Base-by-base conservation (phyloP, 2,329 filamentous ascomycete species). In the Cercospora sp. region DNA sequence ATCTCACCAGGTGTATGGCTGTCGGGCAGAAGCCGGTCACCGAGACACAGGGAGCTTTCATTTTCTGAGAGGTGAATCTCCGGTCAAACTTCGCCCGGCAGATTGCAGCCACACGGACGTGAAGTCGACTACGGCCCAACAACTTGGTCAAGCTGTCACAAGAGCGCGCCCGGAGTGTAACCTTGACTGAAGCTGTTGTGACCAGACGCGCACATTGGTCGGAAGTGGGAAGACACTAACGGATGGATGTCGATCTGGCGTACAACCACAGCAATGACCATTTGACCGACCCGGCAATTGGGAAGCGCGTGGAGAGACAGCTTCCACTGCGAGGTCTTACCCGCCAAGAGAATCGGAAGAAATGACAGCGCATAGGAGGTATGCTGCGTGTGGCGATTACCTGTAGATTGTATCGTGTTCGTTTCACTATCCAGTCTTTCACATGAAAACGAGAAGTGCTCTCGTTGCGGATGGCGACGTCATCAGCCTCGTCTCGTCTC, bases 1-100 rank as follows among this genome's bases (percentile, higher is more conserved):
- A 72, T 42, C 45, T 72, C 60, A 72, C 71, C 12, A 60, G 71
- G 57, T 72, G 71, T 51, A 72, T 72, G 71, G 68, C 69, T 3
- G 55, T 72, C 16, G 71, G 69, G 3, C 65, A 69, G 60, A 72
- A 72, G 40, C 60, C 53, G 5, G 6, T 65, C 2, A 66, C 64
- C 61, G 67, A 67, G 30, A 58, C 67, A 30, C 42, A 31, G 20
- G 33, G 67, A 30, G 65, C 67, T 8, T 72, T 72, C 51, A 26
- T 67, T 33, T 18, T 62, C 18, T 65, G 40, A 40, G 31, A 40
- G 30, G 20, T 23, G 9, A 48, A 28, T 59, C 55, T 23, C 28
- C 31, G 55, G 55, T 20, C 55, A 23, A 55, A 55, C 12, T 55
- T 55, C 48, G 48, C 48, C 48, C 48, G 48, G 48, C 23, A 28